Evolutionary conservation across 805 yeast genomes (phyloP), one percentile per base, ranked within the genome.

Genomic region (Ogataea trehaloabstinens): DNA sequence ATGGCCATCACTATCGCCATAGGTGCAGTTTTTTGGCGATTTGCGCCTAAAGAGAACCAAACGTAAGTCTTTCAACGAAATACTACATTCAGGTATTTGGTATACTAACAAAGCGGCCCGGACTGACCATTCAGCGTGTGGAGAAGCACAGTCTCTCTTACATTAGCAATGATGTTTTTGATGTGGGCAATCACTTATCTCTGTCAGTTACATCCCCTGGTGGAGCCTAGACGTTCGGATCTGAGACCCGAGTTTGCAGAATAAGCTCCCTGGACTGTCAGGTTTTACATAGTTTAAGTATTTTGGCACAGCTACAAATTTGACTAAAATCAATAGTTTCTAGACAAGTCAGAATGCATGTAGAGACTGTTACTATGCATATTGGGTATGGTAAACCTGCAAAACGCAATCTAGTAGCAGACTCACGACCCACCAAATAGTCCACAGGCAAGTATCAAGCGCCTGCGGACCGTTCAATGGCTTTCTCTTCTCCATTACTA

Each of bases 181-280:
- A 82, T 58, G 78, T 78, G 46, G 70, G 97, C 96, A 22, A 81
- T 89, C 55, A 89, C 97, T 6, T 89, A 88, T 58, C 70, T 89
- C 49, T 73, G 80, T 41, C 97, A 90, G 61, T 69, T 90, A 42
- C 96, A 90, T 64, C 97, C 97, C 5, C 71, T 90, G 55, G 95
- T 87, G 42, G 88, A 78, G 30, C 97, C 97, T 29, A 85, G 84
- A 61, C 79, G 97, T 54, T 78, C 95, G 1, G 96, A 90, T 56
- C 66, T 89, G 60, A 81, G 96, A 67, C 95, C 95, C 7, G 96
- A 89, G 61, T 78, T 52, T 42, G 72, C 73, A 10, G 73, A 67
- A 38, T 52, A 47, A 35, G 17, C 18, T n/a, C n/a, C n/a, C n/a
- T 21, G 34, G 19, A 24, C 19, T 17, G 31, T 34, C 11, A 27